Base-by-base conservation (phyloP, 352 stramenopile species). In the Pythium monospermum region DNA sequence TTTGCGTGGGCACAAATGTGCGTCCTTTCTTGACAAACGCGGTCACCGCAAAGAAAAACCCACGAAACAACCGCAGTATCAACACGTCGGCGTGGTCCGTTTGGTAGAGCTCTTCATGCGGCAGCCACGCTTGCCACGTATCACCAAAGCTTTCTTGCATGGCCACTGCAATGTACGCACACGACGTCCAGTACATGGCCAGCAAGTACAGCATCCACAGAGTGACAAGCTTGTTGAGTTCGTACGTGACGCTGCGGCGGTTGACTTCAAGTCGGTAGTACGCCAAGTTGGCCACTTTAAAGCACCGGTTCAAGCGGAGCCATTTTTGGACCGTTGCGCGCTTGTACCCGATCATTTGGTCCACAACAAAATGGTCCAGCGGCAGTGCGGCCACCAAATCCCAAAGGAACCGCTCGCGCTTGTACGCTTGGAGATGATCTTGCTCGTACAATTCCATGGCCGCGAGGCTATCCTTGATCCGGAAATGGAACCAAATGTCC, bases 181-280 rank as follows among this genome's bases (percentile, higher is more conserved):
- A 87, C 3, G 73, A 83, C 0, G 63, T 79, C 73, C 73, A 87
- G 48, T 77, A 87, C 49, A 87, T 85, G 13, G 61, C 68, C 12
- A 85, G 41, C 12, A 76, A 30, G 37, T 85, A 87, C 4, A 85
- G 49, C 31, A 83, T 36, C 69, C 70, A 79, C 15, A 83, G 51
- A 16, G 72, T 82, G 41, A 75, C 60, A n/a, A 75, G 62, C 2
- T 60, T 66, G 39, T 85, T 83, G 2, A 76, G 30, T 31, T 87
- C 76, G 41, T 82, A 83, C 7, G 68, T 62, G 7, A 87, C 73
- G 26, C 73, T 85, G 1, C 67, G 60, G 0, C 73, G 65, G n/a
- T 73, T 83, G 41, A 85, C 73, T 47, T 87, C 73, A n/a, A 69
- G 82, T 0, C 71, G 67, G 30, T 83, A 85, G 52, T 82, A 73